Evolutionary conservation across 176 grass and related monocot genomes (phyloP).

Genomic region (Cocos nucifera): DNA sequence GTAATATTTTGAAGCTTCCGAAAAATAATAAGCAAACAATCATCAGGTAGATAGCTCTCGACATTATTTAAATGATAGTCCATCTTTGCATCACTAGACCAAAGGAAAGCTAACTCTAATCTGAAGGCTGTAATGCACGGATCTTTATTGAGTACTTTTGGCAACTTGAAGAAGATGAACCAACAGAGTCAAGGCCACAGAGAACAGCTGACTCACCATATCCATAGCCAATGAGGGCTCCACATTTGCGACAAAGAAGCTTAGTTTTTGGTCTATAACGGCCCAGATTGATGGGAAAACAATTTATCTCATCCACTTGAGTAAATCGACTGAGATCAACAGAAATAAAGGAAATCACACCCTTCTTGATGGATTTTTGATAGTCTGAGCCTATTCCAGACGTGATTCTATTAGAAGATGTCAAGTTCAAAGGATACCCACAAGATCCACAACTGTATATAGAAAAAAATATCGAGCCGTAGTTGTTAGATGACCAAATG

Average conservation of each 20-base stretch:
- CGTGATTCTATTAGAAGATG: slow-evolving; percentile 47
- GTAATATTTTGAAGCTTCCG: slow-evolving; percentile 39
- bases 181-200: slow-evolving; percentile 44
- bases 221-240: slow-evolving; percentile 33
- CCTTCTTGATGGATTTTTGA: slow-evolving; percentile 54
- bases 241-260: slow-evolving; percentile 65
- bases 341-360: slow-evolving; percentile 40
- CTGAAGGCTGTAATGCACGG: slow-evolving; percentile 41
- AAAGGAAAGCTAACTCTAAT: slow-evolving; percentile 13
- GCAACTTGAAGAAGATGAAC: slow-evolving; percentile 34
- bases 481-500: not conserved
- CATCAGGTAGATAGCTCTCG: slow-evolving; percentile 38
- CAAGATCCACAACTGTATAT: slow-evolving; percentile 48
- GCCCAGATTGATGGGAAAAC: slow-evolving; percentile 35
- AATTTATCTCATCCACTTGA: slow-evolving; percentile 45
- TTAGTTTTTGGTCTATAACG: slow-evolving; percentile 51
- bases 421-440: slow-evolving; percentile 54
- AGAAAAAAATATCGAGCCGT: slow-evolving; percentile 20
- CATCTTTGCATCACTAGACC: slow-evolving; percentile 25
- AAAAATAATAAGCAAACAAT: slow-evolving; percentile 69
- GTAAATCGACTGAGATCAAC: slow-evolving; percentile 64
- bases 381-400: slow-evolving; percentile 38
- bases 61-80: slow-evolving; percentile 21
- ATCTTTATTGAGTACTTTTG: slow-evolving; percentile 63
- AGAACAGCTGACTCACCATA: slow-evolving; percentile 51